These are phyloP conservation scores for Puccinia coronata DNA, from an alignment of 1,284 basidiomycete genomes.

Conservation along the genomic window DNA sequence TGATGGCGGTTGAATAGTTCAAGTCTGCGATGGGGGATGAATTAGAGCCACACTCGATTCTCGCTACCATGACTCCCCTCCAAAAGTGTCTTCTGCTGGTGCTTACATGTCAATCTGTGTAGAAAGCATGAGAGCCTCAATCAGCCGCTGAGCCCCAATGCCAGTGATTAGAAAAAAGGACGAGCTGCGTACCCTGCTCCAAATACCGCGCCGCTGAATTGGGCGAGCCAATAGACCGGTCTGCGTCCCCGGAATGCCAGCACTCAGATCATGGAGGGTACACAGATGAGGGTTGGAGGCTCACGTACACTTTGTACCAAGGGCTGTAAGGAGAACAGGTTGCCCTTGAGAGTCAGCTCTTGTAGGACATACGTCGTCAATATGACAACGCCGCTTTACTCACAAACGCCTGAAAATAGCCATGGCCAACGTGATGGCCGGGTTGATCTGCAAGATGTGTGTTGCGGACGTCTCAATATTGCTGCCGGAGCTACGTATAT, in stretches of 20 bases:
- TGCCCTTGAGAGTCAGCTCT: no score
- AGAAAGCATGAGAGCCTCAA: no score
- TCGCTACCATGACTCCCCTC: not conserved
- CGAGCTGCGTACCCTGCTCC: constrained; percentile 36
- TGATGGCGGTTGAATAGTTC: constrained; percentile 47
- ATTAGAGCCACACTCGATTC: not conserved
- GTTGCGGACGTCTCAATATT: no score
- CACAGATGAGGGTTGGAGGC: not conserved
- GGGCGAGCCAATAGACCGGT: constrained; percentile 47
- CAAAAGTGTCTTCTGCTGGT: no score
- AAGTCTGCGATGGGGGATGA: constrained; percentile 17
- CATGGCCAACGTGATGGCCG: constrained; percentile 37
- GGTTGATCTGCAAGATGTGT: constrained; percentile 32
- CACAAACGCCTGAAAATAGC: constrained; percentile 46
- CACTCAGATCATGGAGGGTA: not conserved
- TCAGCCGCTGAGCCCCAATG: not conserved
- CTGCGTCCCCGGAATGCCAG: not conserved
- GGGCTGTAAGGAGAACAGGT: constrained; percentile 16
- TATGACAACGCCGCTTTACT: no score
- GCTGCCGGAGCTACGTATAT: no score
- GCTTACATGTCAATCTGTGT: constrained; percentile 31
- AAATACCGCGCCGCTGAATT: constrained; percentile 42
- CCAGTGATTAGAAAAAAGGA: not conserved
- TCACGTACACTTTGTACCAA: constrained; percentile 41
- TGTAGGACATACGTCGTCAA: not conserved